Evolutionary conservation across 768 basidiomycete genomes (phyloP).

Genomic region (Boletus pseudopeckii): DNA sequence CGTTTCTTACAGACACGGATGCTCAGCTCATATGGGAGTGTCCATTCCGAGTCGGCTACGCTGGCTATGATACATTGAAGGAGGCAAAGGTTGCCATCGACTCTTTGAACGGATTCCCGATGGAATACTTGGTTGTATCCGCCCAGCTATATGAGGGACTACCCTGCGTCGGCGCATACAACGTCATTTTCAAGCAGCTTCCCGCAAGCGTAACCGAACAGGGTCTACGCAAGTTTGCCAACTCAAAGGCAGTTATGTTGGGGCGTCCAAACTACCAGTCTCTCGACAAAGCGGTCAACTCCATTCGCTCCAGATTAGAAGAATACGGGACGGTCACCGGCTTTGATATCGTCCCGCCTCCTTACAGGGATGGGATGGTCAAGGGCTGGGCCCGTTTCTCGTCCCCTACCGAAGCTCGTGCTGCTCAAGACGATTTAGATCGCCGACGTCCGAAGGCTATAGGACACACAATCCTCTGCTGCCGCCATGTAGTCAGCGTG

Average conservation of each 20-base stretch:
- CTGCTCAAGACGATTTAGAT: conserved; percentile 48
- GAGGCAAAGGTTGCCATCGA: conserved; percentile 52
- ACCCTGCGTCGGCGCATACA: conserved; percentile 56
- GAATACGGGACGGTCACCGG: conserved; percentile 35
- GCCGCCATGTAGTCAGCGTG: conserved; percentile 53
- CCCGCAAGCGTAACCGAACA: conserved; percentile 43
- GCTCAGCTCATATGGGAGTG: conserved; percentile 61
- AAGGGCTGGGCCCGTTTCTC: conserved; percentile 57
- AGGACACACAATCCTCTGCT: conserved; percentile 45
- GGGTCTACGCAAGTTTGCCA: conserved; percentile 44
- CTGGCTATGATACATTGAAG: conserved; percentile 52
- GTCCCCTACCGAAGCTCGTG: conserved; percentile 48
- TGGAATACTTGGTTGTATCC: conserved; percentile 40
- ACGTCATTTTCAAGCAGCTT: conserved; percentile 56
- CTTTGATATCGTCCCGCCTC: conserved; percentile 49
- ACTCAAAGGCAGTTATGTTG: conserved; percentile 49
- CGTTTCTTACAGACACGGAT: conserved; percentile 47
- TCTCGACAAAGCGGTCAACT: conserved; percentile 34
- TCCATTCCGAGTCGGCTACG: conserved; percentile 54
- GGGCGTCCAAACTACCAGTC: conserved; percentile 45
- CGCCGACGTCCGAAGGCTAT: conserved; percentile 42
- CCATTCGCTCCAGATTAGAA: conserved; percentile 37
- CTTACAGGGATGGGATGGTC: conserved; percentile 47
- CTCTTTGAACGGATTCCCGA: conserved; percentile 34
- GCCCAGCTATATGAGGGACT: conserved; percentile 54